Percentiles rank a stretch among this genome's conserved stretches.
phyloP scores from a whole-genome alignment of 306 rosid species.

The Nissolia schottii region DNA sequence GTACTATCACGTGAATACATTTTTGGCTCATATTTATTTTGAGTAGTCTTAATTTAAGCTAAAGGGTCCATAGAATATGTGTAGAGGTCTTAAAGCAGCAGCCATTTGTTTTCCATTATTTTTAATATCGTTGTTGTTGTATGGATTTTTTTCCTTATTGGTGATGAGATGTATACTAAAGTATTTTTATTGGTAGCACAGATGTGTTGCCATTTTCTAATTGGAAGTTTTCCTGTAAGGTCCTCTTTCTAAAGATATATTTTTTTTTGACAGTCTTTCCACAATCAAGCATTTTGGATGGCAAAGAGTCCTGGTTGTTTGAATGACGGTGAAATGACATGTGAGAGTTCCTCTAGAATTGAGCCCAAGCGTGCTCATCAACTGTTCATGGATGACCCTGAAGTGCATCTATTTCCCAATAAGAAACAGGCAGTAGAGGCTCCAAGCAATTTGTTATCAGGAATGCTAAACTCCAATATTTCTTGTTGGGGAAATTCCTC shows the following conservation, averaged over 20 bases:
- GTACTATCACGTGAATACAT: neutral
- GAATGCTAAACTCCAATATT: slow-evolving; percentile 43
- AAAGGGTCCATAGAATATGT: neutral
- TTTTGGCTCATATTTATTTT: neutral
- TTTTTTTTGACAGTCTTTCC: slow-evolving; percentile 41
- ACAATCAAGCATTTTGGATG: slow-evolving; percentile 66
- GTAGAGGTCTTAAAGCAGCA: neutral
- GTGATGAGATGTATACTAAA: slow-evolving; percentile 13
- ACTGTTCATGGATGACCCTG: slow-evolving; percentile 66
- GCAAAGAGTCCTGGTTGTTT: slow-evolving; percentile 44
- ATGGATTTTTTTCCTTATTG: neutral
- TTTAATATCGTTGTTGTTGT: neutral
- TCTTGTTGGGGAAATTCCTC: slow-evolving; percentile 57
- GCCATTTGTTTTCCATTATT: neutral
- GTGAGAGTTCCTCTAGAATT: slow-evolving; percentile 44
- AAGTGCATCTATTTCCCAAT: slow-evolving; percentile 50
- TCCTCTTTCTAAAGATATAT: neutral
- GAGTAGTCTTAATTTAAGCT: neutral
- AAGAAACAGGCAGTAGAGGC: slow-evolving; percentile 69
- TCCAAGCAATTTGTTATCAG: slow-evolving; percentile 41
- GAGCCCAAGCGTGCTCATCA: slow-evolving; percentile 74
- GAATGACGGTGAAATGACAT: slow-evolving; percentile 50
- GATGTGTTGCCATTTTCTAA: slow-evolving; percentile 9
- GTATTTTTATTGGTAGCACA: neutral
- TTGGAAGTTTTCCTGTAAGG: slow-evolving; percentile 8